A percentile compares a stretch with the other conserved stretches of the same genome.
These are phyloP conservation scores for Eucommia ulmoides DNA, from an alignment of 257 asterid species.

Conservation along the genomic window DNA sequence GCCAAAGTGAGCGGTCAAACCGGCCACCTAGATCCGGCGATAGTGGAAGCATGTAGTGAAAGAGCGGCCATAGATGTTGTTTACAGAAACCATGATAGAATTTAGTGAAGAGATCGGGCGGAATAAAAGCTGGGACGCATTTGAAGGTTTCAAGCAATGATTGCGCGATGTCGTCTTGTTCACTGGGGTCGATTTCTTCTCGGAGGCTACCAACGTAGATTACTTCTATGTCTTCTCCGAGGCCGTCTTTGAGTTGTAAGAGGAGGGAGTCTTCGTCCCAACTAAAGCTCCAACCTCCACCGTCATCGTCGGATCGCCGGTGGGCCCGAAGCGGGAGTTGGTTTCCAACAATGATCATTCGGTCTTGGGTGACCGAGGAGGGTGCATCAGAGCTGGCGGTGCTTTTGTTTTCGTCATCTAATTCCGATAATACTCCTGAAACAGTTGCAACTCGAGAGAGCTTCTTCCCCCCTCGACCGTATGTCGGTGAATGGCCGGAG, in stretches of 20 bases:
- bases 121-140: conserved; percentile 84
- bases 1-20: conserved; percentile 76
- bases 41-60: conserved; percentile 89
- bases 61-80: conserved; percentile 79
- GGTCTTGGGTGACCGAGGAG: conserved; percentile 59
- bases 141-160: conserved; percentile 66
- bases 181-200: conserved; percentile 49
- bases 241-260: conserved; percentile 73
- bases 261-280: conserved; percentile 91
- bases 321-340: conserved; percentile 69
- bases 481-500: conserved; percentile 46
- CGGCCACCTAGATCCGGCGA: conserved; percentile 90
- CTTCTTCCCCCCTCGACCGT: conserved; percentile 46
- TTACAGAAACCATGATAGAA: conserved; percentile 87
- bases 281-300: conserved; percentile 49
- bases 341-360: conserved; percentile 69
- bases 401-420: conserved; percentile 66
- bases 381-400: conserved; percentile 61
- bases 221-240: conserved; percentile 73
- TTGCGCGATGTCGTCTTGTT: conserved; percentile 76
- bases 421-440: conserved; percentile 66
- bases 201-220: conserved; percentile 65
- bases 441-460: conserved; percentile 63
- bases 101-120: conserved; percentile 56
- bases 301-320: conserved; percentile 29